Conservation (phyloP, 306 rosid species). For the Abrus pulchellus region DNA sequence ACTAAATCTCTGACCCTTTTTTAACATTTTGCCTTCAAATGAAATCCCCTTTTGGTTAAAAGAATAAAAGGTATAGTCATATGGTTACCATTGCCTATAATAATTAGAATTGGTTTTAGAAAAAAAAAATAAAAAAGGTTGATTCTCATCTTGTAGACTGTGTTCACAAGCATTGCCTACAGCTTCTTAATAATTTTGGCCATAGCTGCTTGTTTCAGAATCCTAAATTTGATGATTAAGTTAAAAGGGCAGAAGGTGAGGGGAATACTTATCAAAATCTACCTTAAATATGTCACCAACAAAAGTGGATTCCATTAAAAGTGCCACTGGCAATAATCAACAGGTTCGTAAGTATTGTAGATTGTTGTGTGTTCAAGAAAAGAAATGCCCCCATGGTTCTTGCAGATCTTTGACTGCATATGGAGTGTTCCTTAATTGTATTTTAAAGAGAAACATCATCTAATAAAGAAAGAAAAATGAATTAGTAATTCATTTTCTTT, state of each 20-base stretch:
- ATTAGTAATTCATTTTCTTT: neutral
- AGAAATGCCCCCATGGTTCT: neutral
- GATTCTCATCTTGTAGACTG: slow-evolving; percentile 59
- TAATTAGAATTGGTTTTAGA: slow-evolving; percentile 50
- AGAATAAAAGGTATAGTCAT: neutral
- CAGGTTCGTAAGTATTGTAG: neutral
- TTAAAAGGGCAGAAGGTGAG: slow-evolving; percentile 10
- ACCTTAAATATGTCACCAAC: slow-evolving; percentile 37
- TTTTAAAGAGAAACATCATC: neutral
- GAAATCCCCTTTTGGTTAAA: slow-evolving; percentile 7
- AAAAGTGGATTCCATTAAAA: slow-evolving; percentile 36
- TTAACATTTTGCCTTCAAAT: slow-evolving; percentile 1
- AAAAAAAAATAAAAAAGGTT: slow-evolving; percentile 18
- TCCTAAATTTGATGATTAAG: slow-evolving; percentile 37
- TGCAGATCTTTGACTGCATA: neutral
- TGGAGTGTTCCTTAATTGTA: neutral
- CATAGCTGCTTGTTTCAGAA: slow-evolving; percentile 52
- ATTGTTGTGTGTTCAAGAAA: slow-evolving; percentile 23
- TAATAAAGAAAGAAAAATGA: neutral
- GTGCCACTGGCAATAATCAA: slow-evolving; percentile 24
- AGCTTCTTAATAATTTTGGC: slow-evolving; percentile 56
- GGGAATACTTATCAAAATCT: slow-evolving; percentile 36
- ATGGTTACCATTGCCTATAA: slow-evolving; percentile 15
- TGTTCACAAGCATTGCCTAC: slow-evolving; percentile 45
- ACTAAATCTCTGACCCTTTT: neutral